These are phyloP conservation scores for Raffaelea albimanens DNA, from an alignment of 2,329 filamentous ascomycete species.

Conservation along the genomic window DNA sequence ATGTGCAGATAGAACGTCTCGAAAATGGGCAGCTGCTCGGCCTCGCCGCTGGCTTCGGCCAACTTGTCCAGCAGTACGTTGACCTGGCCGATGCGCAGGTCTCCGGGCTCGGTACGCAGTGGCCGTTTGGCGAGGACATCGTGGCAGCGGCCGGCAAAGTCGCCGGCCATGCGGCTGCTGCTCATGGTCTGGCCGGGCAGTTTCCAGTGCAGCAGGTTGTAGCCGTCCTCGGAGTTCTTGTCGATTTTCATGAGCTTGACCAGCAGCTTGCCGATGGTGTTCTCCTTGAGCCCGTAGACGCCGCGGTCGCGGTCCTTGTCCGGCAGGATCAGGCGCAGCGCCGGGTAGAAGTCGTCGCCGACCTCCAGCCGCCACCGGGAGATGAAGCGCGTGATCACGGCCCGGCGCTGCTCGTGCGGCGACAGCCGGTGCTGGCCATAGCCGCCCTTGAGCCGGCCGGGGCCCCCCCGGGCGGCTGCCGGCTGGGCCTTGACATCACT, in stretches of 20 bases:
- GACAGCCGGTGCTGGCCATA: conserved; percentile 51
- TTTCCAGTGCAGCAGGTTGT: conserved; percentile 85
- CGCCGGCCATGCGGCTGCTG: conserved; percentile 62
- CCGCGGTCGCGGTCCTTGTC: conserved; percentile 87
- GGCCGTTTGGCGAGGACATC: conserved; percentile 79
- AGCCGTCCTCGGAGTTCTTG: conserved; percentile 80
- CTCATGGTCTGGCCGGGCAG: conserved; percentile 60
- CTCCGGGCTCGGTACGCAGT: conserved; percentile 61
- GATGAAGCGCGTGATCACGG: conserved; percentile 81
- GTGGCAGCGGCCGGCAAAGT: conserved; percentile 84
- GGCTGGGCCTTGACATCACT: conserved; percentile 72
- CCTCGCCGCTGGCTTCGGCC: conserved; percentile 65
- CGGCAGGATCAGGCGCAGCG: conserved; percentile 80
- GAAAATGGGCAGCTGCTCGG: conserved; percentile 75
- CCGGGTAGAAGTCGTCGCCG: conserved; percentile 87
- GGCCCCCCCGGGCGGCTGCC: conserved; percentile 16
- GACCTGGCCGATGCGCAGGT: conserved; percentile 81
- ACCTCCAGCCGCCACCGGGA: conserved; percentile 79
- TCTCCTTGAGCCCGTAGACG: conserved; percentile 93
- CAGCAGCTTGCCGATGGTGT: conserved; percentile 78
- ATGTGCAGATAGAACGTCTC: conserved; percentile 78
- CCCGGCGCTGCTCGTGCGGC: conserved; percentile 67
- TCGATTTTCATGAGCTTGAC: conserved; percentile 89
- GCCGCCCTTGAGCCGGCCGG: conserved; percentile 40
- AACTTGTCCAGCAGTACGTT: conserved; percentile 77